phyloP scores from a whole-genome alignment of 768 basidiomycete genomes.

The Kwoniella dendrophila region DNA sequence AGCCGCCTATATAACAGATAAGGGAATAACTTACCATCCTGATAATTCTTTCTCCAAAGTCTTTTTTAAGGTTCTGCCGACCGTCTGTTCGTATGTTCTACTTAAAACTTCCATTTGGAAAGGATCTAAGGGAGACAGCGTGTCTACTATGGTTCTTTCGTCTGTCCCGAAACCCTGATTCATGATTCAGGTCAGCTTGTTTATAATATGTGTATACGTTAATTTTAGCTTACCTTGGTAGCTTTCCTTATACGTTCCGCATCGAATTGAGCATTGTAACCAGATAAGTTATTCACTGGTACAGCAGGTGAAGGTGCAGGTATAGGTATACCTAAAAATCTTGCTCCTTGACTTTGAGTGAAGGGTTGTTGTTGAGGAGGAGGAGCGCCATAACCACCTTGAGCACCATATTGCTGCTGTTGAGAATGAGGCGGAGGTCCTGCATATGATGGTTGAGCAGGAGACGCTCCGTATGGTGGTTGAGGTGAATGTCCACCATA shows the following conservation, averaged over 20 bases:
- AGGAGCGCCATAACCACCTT: constrained; percentile 30
- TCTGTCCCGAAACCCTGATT: constrained; percentile 53
- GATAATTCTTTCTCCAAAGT: constrained; percentile 56
- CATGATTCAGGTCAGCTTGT: background rate
- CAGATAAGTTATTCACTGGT: constrained; percentile 40
- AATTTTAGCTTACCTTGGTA: constrained; percentile 52
- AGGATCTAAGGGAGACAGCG: constrained; percentile 48
- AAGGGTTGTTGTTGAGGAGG: constrained; percentile 16
- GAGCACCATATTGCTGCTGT: constrained; percentile 18
- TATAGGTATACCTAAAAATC: constrained; percentile 45
- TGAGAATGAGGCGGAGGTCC: constrained; percentile 4
- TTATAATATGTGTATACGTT: background rate
- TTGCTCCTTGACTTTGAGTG: constrained; percentile 15
- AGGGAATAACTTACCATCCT: constrained; percentile 49
- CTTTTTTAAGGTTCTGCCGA: constrained; percentile 46
- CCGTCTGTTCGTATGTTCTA: constrained; percentile 52
- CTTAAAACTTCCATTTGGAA: constrained; percentile 54
- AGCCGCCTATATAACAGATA: background rate
- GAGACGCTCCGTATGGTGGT: constrained; percentile 22
- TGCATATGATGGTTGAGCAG: constrained; percentile 17
- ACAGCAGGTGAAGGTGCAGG: constrained; percentile 53
- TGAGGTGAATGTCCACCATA: constrained; percentile 19
- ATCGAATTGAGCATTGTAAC: constrained; percentile 54
- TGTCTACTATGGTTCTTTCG: constrained; percentile 51
- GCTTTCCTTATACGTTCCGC: constrained; percentile 56